phyloP scores from a whole-genome alignment of 192 early-diverging fungal genomes.

The Thamnidium elegans region DNA sequence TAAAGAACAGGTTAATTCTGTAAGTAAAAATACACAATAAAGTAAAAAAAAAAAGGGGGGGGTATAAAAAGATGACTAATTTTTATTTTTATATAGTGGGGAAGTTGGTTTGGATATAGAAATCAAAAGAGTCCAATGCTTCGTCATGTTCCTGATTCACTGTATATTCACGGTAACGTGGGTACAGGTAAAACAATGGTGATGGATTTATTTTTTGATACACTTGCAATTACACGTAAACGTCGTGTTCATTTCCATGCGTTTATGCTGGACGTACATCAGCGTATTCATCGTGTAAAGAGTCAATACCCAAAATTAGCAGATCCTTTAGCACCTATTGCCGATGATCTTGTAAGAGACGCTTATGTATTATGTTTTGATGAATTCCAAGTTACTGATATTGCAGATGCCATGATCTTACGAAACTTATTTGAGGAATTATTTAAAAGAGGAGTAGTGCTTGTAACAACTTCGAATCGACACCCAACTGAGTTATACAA shows the following conservation, averaged over 20 bases:
- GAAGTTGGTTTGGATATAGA: constrained; percentile 14
- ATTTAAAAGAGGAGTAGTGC: constrained; percentile 78
- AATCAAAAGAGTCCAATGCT: background rate
- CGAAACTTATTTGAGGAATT: constrained; percentile 79
- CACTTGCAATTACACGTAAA: constrained; percentile 66
- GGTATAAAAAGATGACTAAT: background rate
- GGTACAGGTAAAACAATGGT: constrained; percentile 94
- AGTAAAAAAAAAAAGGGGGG: background rate
- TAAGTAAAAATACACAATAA: background rate
- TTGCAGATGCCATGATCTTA: constrained; percentile 95
- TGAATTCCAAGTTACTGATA: constrained; percentile 97
- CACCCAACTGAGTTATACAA: constrained; percentile 92
- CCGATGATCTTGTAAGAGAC: constrained; percentile 75
- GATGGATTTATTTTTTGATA: constrained; percentile 95
- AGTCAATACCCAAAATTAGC: constrained; percentile 42
- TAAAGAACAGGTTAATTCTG: background rate
- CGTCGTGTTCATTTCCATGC: constrained; percentile 93
- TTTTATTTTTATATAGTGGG: constrained; percentile 3
- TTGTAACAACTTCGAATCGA: constrained; percentile 92
- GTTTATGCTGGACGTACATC: constrained; percentile 96
- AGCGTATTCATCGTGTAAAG: constrained; percentile 62
- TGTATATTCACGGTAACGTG: constrained; percentile 73
- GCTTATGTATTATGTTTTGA: constrained; percentile 93
- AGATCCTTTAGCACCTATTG: constrained; percentile 73
- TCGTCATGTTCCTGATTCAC: constrained; percentile 40